Evolutionary conservation across 176 grass and related monocot genomes (phyloP).

Genomic region (Hyparrhenia diplandra): DNA sequence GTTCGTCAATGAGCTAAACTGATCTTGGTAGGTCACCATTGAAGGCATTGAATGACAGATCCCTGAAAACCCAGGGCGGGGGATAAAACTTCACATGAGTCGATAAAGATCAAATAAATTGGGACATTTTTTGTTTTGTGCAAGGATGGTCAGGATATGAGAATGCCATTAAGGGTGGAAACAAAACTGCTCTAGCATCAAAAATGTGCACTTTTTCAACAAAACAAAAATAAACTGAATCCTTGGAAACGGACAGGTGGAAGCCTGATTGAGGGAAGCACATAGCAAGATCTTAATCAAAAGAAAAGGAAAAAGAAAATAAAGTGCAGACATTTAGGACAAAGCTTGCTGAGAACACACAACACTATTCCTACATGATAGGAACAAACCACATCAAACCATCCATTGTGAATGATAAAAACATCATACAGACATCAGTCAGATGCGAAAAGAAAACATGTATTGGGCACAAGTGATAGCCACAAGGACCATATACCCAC

Average conservation of each 20-base stretch:
- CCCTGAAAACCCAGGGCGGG: slow-evolving; percentile 36
- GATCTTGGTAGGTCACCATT: slow-evolving; percentile 69
- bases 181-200: slow-evolving; percentile 19
- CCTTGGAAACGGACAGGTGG: not conserved
- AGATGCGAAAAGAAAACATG: slow-evolving; percentile 8
- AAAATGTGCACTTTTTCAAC: slow-evolving; percentile 17
- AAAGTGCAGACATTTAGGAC: slow-evolving; percentile 1
- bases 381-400: not conserved
- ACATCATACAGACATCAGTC: not conserved
- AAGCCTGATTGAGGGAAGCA: not conserved
- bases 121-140: not conserved
- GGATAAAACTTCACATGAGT: not conserved
- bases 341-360: not conserved
- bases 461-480: slow-evolving; percentile 11
- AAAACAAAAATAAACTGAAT: not conserved
- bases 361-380: not conserved
- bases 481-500: not conserved
- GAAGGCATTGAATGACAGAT: slow-evolving; percentile 85
- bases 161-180: not conserved
- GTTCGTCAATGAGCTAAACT: slow-evolving; percentile 63
- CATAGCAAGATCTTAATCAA: not conserved
- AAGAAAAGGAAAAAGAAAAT: not conserved
- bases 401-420: slow-evolving; percentile 12
- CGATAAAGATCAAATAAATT: not conserved
- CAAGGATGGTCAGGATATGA: not conserved